Conservation (phyloP, 345 rosid genomes). For the Ailanthus altissimus region DNA sequence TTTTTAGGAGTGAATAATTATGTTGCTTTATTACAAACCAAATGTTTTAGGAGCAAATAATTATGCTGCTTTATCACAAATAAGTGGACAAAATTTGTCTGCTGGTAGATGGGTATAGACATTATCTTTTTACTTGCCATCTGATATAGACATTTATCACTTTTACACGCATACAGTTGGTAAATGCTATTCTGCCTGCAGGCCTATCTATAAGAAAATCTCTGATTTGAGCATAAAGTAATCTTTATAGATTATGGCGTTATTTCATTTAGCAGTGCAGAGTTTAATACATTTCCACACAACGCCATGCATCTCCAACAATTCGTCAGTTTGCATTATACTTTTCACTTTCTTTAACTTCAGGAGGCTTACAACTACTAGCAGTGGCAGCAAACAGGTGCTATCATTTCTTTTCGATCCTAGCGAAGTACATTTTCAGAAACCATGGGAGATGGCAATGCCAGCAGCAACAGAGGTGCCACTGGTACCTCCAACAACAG, state of each 20-base stretch:
- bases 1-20: neutral
- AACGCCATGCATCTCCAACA: neutral
- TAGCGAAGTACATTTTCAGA: neutral
- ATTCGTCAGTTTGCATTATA: constrained; percentile 36
- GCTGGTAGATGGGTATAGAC: neutral
- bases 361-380: constrained; percentile 41
- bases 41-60: neutral
- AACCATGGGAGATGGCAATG: constrained; percentile 60
- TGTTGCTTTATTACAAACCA: neutral
- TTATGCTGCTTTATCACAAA: neutral
- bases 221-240: neutral
- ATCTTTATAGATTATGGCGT: neutral
- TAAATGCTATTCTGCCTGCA: neutral
- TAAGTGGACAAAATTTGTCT: neutral
- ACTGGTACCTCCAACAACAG: constrained; percentile 28
- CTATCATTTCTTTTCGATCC: neutral
- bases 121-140: neutral
- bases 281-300: neutral
- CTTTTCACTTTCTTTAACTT: constrained; percentile 41
- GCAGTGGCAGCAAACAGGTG: constrained; percentile 16
- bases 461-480: constrained; percentile 31
- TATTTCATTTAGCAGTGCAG: neutral
- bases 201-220: neutral
- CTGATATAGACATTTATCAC: neutral
- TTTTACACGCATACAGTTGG: neutral